Base-by-base conservation (phyloP, 2,329 filamentous ascomycete species). In the Stagonosporopsis vannaccii region DNA sequence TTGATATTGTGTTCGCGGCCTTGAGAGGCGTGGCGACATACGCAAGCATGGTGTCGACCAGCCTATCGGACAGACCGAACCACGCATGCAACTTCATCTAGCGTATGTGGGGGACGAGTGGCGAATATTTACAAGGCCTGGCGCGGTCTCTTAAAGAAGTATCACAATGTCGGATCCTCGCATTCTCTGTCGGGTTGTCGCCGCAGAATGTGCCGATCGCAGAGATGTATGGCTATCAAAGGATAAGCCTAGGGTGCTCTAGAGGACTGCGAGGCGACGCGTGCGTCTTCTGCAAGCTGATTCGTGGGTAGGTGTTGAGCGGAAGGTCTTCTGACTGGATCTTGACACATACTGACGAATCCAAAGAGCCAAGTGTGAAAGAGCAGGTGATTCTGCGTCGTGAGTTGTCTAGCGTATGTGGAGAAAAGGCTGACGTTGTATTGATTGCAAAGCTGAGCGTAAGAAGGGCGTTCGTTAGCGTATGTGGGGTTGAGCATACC, bases 341-440 rank as follows among this genome's bases (percentile, higher is more conserved):
- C 44, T 57, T 63, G 59, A 62, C 53, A 59, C 49, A 57, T 57
- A 57, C 43, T 44, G 33, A 45, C 54, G 39, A 43, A 45, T 45
- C 25, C 37, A 22, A 35, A 13, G 17, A 30, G 37, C 39, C 49
- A 48, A 49, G 37, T 45, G 32, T 33, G 39, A 48, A 19, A 35
- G 44, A 40, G 32, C 50, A 58, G 43, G 48, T 43, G 46, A 47
- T 39, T 35, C 55, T 62, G 57, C 62, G 37, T 58, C 28, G 42
- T 64, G 62, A 62, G 56, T 43, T 71, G 61, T 61, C 62, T 70
- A 72, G 68, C 65, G 66, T 65, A 68, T 70, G 67, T 68, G 63
- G 66, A 67, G 61, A 51, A 57, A 35, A 47, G 55, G 59, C 60
- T 69, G 66, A 64, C 51, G 59, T 55, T 59, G 56, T 58, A 59